Base-by-base conservation (phyloP, 192 early-diverging fungal genomes). In the Rhizophagus clarus region DNA sequence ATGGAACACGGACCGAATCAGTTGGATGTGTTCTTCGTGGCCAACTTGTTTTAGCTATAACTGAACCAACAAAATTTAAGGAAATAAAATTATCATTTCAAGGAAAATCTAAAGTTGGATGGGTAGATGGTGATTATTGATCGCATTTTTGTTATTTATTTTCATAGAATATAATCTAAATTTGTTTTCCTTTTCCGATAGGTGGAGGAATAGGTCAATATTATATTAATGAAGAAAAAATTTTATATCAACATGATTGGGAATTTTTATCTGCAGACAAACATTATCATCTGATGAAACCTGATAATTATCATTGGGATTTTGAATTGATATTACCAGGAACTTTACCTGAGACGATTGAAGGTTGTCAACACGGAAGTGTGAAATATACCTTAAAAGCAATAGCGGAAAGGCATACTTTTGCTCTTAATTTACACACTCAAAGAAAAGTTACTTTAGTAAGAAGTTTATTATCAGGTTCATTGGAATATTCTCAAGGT, bases 281-380 rank as follows among this genome's bases (percentile, higher is more conserved):
- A 28, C 81, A 84, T 31, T 56, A 83, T 11, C 72, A 85, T 49
- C 40, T 71, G n/a, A 76, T 88, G 61, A 64, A 77, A 22, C 75
- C 84, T 12, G 81, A 81, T 45, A 81, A 66, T 61, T 79, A 87
- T 62, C 80, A 56, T 31, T 91, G 83, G 83, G 79, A 81, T 29
- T 92, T 92, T 68, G 90, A 91, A 63, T 32, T 91, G 42, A 75
- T 84, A 12, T n/a, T 92, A 2, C 83, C 86, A 12, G 91, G 91
- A 14, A 74, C 88, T 34, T 80, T 91, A 61, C 91, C 91, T 7
- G 91, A 92, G 77, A 88, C 91, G 0, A 83, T 87, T 14, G 82
- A 85, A 24, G 86, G 84, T 20, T 78, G 83, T 69, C 81, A 88
- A n/a, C 60, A 86, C 67, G 87, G 87, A n/a, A 81, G 79, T 22